phyloP scores from a whole-genome alignment of 768 basidiomycete species.

The Boletus fagicola region DNA sequence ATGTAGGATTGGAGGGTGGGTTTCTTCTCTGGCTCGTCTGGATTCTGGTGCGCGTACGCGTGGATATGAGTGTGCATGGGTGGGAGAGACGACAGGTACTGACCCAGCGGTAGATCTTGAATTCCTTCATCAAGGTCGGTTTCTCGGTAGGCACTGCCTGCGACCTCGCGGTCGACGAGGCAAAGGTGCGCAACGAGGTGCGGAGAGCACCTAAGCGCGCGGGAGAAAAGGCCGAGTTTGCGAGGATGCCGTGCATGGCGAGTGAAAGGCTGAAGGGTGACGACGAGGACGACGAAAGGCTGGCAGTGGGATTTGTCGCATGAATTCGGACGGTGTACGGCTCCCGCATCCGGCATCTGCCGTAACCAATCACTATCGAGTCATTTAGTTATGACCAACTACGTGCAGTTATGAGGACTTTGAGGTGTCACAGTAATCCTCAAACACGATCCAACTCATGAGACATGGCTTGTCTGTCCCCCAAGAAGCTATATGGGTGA shows the following conservation, averaged over 20 bases:
- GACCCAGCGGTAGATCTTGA: slow-evolving; percentile 99
- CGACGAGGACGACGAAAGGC: neutral
- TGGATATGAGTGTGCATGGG: neutral
- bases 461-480: too few species aligned
- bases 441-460: too few species aligned
- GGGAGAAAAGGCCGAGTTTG: neutral
- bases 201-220: slow-evolving; percentile 12
- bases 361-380: slow-evolving; percentile 24
- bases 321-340: slow-evolving; percentile 15
- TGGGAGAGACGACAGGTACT: neutral
- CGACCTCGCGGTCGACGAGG: slow-evolving; percentile 25
- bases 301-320: slow-evolving; percentile 6
- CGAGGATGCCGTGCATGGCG: slow-evolving; percentile 17
- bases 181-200: slow-evolving; percentile 30
- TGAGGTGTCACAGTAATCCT: too few species aligned
- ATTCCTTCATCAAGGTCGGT: slow-evolving; percentile 80
- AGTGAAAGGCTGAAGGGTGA: neutral
- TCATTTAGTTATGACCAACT: neutral
- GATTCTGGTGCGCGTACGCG: slow-evolving; percentile 55
- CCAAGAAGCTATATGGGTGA: too few species aligned
- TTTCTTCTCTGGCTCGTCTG: slow-evolving; percentile 90
- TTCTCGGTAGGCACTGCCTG: slow-evolving; percentile 58
- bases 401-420: too few species aligned
- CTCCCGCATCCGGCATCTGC: slow-evolving; percentile 12
- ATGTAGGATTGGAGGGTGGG: slow-evolving; percentile 88